phyloP scores from a whole-genome alignment of 179 eudicot genomes.

The Corrigiola litoralis region DNA sequence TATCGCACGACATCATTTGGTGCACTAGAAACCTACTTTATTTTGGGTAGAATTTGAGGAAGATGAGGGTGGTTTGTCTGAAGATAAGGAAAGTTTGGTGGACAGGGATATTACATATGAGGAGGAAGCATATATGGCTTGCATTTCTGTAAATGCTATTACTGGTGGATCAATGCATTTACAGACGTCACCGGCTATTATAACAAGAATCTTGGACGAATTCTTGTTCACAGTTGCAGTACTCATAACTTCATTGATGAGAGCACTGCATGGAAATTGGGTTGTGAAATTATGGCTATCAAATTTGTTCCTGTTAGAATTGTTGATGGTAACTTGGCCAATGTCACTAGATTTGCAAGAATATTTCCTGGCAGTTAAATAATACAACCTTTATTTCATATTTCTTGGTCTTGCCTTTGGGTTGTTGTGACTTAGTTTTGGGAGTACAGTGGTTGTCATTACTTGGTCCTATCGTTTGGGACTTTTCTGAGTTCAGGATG shows the following conservation, averaged over 20 bases:
- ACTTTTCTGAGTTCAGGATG: background rate
- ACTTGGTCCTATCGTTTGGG: background rate
- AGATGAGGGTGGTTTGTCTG: too few relatives aligned
- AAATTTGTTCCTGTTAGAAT: background rate
- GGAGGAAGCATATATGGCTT: background rate
- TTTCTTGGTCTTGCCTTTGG: background rate
- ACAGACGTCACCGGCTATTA: background rate
- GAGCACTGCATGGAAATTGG: too few relatives aligned
- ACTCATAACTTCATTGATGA: constrained; percentile 5
- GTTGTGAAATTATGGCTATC: too few relatives aligned
- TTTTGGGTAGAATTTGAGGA: too few relatives aligned
- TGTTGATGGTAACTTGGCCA: background rate
- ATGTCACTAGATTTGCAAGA: background rate
- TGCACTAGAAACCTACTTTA: too few relatives aligned
- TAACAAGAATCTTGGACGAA: background rate
- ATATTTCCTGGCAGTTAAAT: background rate
- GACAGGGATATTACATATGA: too few relatives aligned
- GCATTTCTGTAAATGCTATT: background rate
- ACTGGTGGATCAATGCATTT: background rate
- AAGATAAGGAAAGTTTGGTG: background rate
- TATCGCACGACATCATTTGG: too few relatives aligned
- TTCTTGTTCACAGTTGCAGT: background rate
- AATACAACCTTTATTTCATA: background rate
- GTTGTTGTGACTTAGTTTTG: background rate
- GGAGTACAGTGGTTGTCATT: background rate